A percentile compares a stretch with the other conserved stretches of the same genome.
Evolutionary conservation across 257 asterid species (phyloP).

Genomic region (Nicotiana knightiana): DNA sequence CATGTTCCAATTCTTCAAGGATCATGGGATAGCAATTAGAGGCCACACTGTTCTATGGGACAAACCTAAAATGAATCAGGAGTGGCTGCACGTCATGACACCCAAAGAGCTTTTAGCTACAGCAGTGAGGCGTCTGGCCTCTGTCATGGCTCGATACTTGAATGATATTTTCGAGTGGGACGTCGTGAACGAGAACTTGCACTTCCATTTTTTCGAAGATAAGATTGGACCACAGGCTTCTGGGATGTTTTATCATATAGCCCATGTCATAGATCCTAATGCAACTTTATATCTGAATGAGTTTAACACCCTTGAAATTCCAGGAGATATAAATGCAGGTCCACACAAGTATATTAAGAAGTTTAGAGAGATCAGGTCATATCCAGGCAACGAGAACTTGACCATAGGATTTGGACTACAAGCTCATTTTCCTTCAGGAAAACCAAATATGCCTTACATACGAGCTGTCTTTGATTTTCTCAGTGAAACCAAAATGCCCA

Average conservation of each 20-base stretch:
- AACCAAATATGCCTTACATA: background rate
- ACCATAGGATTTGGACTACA: constrained; percentile 60
- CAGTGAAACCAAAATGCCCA: constrained; percentile 30
- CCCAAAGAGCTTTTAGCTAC: constrained; percentile 9
- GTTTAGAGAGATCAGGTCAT: constrained; percentile 24
- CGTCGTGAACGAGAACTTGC: constrained; percentile 28
- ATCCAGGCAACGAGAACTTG: constrained; percentile 40
- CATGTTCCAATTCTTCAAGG: constrained; percentile 7
- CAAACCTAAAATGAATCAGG: background rate
- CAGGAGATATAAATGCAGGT: constrained; percentile 24
- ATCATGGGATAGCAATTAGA: background rate
- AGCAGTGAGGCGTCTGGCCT: background rate
- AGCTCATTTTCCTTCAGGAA: constrained; percentile 28
- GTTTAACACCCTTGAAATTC: constrained; percentile 51
- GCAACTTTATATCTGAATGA: constrained; percentile 58
- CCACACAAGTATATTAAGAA: constrained; percentile 41
- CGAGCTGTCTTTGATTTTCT: constrained; percentile 4
- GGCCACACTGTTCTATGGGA: constrained; percentile 4
- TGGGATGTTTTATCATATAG: constrained; percentile 19
- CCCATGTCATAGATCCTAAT: constrained; percentile 24
- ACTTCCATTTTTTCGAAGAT: constrained; percentile 32
- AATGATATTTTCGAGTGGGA: constrained; percentile 21
- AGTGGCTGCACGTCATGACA: background rate
- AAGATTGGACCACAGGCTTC: constrained; percentile 31
- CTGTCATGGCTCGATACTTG: constrained; percentile 3